Evolutionary conservation across 331 rosid species (phyloP), one percentile per base, ranked within the genome.

Genomic region (Stylosanthes scabra): DNA sequence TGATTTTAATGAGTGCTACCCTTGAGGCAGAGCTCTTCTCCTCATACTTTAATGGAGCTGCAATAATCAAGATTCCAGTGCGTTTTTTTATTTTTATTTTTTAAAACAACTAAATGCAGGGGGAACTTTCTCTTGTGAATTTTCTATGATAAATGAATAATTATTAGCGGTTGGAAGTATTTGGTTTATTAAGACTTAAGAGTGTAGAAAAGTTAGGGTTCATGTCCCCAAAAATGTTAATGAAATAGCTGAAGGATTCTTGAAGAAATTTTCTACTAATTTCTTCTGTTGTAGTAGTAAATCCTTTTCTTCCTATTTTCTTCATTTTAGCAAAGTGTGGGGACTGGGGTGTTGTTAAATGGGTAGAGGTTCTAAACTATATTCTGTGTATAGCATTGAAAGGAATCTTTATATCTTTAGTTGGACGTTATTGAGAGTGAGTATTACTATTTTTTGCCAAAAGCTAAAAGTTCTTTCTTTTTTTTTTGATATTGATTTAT

Each of bases 1-100:
- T 95, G 80, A 86, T 90, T 84, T 85, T 95, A 81, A 95, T 95
- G 99, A 95, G 99, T 86, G 99, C 99, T 60, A 92, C 96, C 78
- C 85, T 95, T 16, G 97, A 95, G 79, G 90, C 98, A 6, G 90
- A 90, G 77, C 90, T 90, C 66, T 95, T 92, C 76, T 89, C 97
- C 20, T 88, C 90, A 27, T 95, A 90, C 88, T 90, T 95, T 57
- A 77, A 78, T 46, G 82, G 87, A 73, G 89, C 97, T 67, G 87
- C 83, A 51, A 74, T 74, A 25, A 74, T 92, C 75, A 81, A 76
- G 63, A 88, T 95, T 84, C 94, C 87, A 65, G 99, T 95, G 80
- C 11, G 86, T 20, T 20, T 20, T 20, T 20, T 20, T 20, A 20
- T 20, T 20, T 20, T 20, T 20, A 20, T 20, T 20, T 20, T 20